phyloP scores from a whole-genome alignment of 2,329 filamentous ascomycete species.

The Arthrobotrys entomopaga region DNA sequence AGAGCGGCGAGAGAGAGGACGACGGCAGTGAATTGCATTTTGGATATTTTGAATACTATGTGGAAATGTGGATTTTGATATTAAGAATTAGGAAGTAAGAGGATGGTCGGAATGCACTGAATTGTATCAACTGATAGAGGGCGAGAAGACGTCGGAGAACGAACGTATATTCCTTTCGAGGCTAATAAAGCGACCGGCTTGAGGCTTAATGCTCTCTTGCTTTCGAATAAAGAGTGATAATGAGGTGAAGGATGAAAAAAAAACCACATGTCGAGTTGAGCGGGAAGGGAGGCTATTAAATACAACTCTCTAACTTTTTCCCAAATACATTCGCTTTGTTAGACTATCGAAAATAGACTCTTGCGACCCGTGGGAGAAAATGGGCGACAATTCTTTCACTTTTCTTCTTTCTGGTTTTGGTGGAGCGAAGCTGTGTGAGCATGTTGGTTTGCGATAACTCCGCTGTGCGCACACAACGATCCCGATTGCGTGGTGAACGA shows the following conservation, averaged over 20 bases:
- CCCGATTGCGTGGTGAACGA: slow-evolving; percentile 26
- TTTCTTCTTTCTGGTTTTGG: slow-evolving; percentile 37
- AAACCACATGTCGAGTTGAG: slow-evolving; percentile 13
- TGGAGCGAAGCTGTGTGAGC: background rate
- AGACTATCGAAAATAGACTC: slow-evolving; percentile 4
- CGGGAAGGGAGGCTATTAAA: slow-evolving; percentile 38
- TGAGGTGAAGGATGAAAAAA: slow-evolving; percentile 37
- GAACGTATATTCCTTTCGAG: slow-evolving; percentile 27
- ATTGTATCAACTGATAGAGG: background rate
- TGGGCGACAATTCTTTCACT: slow-evolving; percentile 24
- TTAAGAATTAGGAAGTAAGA: slow-evolving; percentile 7
- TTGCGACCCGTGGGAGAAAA: slow-evolving; percentile 3
- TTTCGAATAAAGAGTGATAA: slow-evolving; percentile 44
- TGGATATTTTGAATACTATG: slow-evolving; percentile 18
- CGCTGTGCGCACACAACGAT: slow-evolving; percentile 25
- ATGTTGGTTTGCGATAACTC: slow-evolving; percentile 33
- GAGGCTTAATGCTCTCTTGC: slow-evolving; percentile 43
- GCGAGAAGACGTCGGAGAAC: slow-evolving; percentile 20
- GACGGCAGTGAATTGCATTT: slow-evolving; percentile 51
- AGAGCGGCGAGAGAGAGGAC: slow-evolving; percentile 35
- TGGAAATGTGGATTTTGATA: background rate
- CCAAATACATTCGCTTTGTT: slow-evolving; percentile 12
- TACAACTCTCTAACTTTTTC: slow-evolving; percentile 27
- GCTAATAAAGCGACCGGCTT: slow-evolving; percentile 43
- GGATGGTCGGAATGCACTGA: background rate